Evolutionary conservation across 139 green algal species (phyloP).

Genomic region (Closterium sp.): DNA sequence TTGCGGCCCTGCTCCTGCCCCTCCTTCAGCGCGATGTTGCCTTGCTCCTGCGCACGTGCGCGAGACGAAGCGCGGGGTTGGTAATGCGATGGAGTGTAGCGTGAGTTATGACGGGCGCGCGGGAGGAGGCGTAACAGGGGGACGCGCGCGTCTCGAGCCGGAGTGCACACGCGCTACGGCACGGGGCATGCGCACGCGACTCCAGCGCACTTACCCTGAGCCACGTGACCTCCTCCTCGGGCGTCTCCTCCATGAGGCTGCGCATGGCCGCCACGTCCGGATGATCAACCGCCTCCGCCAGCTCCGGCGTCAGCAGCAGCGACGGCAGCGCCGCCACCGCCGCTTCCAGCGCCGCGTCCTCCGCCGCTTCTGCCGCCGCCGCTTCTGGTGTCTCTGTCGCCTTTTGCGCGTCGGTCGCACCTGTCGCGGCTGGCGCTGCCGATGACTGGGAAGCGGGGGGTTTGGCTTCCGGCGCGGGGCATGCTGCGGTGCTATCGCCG

Average conservation of each 20-base stretch:
- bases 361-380: neutral
- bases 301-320: neutral
- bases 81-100: neutral
- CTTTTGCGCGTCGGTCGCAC: neutral
- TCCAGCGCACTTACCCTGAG: conserved; percentile 4
- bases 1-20: neutral
- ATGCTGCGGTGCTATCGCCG: neutral
- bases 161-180: too few relatives aligned
- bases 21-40: conserved; percentile 46
- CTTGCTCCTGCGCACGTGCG: conserved; percentile 31
- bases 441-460: neutral
- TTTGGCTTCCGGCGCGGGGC: neutral
- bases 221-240: conserved; percentile 17
- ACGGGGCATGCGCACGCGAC: too few relatives aligned
- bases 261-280: conserved; percentile 14
- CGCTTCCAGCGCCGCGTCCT: too few relatives aligned
- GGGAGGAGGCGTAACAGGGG: neutral
- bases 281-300: conserved; percentile 6
- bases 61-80: neutral
- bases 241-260: conserved; percentile 25
- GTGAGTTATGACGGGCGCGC: neutral
- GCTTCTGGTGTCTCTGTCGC: neutral
- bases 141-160: too few relatives aligned
- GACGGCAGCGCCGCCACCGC: neutral
- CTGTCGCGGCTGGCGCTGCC: neutral